Evolutionary conservation across 306 rosid species (phyloP).

Genomic region (Cercis canadensis): DNA sequence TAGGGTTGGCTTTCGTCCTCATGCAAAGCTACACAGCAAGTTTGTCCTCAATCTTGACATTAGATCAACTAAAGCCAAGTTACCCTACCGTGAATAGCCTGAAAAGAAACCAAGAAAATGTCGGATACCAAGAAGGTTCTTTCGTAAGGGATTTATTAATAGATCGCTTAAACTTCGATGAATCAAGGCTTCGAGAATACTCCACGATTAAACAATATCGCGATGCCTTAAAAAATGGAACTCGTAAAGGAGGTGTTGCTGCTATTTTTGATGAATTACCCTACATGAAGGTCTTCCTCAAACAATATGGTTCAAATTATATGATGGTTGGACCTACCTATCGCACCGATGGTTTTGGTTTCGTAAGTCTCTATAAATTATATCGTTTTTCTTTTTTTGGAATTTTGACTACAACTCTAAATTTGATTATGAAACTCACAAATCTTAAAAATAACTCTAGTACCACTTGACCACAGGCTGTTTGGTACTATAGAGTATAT

Average conservation of each 20-base stretch:
- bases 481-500: no score
- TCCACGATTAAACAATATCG: not conserved
- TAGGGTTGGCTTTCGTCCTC: no score
- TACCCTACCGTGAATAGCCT: not conserved
- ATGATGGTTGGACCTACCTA: constrained; percentile 1
- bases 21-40: no score
- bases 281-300: no score
- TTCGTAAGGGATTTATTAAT: not conserved
- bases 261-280: constrained; percentile 26
- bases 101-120: not conserved
- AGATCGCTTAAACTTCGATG: not conserved
- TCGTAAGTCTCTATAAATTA: constrained; percentile 16
- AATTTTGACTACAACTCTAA: no score
- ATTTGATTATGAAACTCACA: no score
- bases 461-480: no score
- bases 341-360: constrained; percentile 33
- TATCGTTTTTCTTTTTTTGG: no score
- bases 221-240: constrained; percentile 23
- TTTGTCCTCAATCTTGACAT: not conserved
- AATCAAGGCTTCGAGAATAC: not conserved
- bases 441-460: no score
- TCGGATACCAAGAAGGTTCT: not conserved
- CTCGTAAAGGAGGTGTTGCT: constrained; percentile 27
- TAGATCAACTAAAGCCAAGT: not conserved
- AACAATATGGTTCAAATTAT: not conserved